phyloP scores from a whole-genome alignment of 208 protist genomes.

The Leishmania amazonensis region DNA sequence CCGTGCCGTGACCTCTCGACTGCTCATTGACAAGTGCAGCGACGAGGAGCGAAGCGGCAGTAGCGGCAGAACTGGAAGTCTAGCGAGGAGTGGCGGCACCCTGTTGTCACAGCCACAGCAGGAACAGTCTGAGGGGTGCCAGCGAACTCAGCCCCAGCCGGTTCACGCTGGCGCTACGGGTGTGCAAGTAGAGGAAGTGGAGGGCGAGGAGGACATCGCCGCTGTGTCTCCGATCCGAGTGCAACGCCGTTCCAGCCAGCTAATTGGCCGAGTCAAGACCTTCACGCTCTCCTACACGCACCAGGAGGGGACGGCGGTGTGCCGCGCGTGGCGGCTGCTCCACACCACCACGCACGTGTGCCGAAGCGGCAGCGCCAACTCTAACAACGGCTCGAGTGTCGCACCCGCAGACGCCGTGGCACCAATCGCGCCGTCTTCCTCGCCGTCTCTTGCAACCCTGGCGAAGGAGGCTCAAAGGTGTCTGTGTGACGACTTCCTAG shows the following conservation, averaged over 20 bases:
- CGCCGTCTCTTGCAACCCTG: slow-evolving; percentile 10
- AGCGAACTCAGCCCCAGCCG: background rate
- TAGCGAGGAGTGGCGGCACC: background rate
- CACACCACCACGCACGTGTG: slow-evolving; percentile 23
- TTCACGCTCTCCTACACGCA: slow-evolving; percentile 72
- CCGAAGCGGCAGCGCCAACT: background rate
- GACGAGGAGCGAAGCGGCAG: background rate
- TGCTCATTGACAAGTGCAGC: background rate
- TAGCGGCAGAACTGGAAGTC: background rate
- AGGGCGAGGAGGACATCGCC: slow-evolving; percentile 2
- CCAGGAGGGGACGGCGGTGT: slow-evolving; percentile 67
- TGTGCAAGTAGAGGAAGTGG: background rate
- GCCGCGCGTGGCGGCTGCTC: slow-evolving; percentile 74
- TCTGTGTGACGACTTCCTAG: slow-evolving; percentile 66
- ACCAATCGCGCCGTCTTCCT: background rate
- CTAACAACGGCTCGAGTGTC: background rate
- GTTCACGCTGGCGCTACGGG: background rate
- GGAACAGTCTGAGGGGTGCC: background rate
- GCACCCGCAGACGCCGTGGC: background rate
- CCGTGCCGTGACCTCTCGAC: background rate
- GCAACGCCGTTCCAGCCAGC: slow-evolving; percentile 20
- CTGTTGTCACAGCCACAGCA: background rate
- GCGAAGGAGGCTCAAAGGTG: slow-evolving; percentile 39
- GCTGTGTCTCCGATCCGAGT: slow-evolving; percentile 29
- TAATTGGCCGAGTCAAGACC: slow-evolving; percentile 52